Percentiles rank a stretch among this genome's conserved stretches.
Conservation (phyloP, 2,329 filamentous ascomycete genomes). For the Alternaria incomplexa region DNA sequence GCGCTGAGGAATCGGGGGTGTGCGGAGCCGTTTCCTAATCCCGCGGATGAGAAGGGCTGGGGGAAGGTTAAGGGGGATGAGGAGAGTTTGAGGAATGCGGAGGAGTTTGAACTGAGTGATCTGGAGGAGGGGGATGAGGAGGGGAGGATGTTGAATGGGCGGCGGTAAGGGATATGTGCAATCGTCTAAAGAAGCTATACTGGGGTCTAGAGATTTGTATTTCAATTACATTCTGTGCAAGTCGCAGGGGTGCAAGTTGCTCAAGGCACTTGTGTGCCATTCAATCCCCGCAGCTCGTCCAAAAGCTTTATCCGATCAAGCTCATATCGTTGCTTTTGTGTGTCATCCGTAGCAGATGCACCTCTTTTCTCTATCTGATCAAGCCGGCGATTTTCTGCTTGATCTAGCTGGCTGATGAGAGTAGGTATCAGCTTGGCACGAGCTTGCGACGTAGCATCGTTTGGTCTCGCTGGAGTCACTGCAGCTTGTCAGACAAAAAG, state of each 20-base stretch:
- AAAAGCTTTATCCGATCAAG: background rate
- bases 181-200: too few relatives aligned
- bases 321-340: background rate
- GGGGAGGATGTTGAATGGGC: conserved; percentile 26
- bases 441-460: too few relatives aligned
- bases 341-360: background rate
- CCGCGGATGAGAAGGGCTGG: conserved; percentile 43
- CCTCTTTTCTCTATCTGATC: background rate
- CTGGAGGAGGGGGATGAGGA: conserved; percentile 37
- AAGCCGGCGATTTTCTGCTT: background rate
- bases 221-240: too few relatives aligned
- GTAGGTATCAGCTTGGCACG: too few relatives aligned
- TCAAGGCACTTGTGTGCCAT: background rate
- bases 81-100: conserved; percentile 41
- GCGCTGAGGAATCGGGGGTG: conserved; percentile 58
- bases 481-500: too few relatives aligned
- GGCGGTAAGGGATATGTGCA: conserved; percentile 24
- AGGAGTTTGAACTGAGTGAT: conserved; percentile 47
- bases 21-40: conserved; percentile 57
- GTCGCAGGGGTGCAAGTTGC: too few relatives aligned
- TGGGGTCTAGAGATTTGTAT: too few relatives aligned
- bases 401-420: background rate
- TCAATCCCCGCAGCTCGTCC: background rate
- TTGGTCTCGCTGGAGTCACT: too few relatives aligned
- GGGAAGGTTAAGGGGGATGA: conserved; percentile 55